A percentile compares a stretch with the other conserved stretches of the same genome.
These are phyloP conservation scores for Entomophthora muscae DNA, from an alignment of 371 early-diverging fungal species.

Conservation along the genomic window DNA sequence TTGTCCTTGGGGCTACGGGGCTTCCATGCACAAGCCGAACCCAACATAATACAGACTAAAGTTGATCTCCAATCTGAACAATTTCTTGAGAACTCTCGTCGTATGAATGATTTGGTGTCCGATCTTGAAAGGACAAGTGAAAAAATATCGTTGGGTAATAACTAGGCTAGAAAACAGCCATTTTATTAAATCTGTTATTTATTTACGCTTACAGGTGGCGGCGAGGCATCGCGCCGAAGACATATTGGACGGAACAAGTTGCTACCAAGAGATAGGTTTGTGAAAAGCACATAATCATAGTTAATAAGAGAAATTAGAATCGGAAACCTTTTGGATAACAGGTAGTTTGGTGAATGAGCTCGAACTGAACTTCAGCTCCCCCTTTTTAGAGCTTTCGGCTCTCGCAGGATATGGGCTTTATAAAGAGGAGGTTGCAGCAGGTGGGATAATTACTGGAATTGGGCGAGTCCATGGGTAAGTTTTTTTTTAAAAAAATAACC, in stretches of 20 bases:
- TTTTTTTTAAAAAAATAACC: background rate
- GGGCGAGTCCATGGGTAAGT: slow-evolving; percentile 81
- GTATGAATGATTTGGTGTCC: slow-evolving; percentile 55
- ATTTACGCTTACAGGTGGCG: slow-evolving; percentile 54
- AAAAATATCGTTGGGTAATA: slow-evolving; percentile 51
- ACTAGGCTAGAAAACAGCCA: slow-evolving; percentile 1
- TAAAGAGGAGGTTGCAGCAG: slow-evolving; percentile 74
- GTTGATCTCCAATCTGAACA: slow-evolving; percentile 59
- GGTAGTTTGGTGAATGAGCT: slow-evolving; percentile 56
- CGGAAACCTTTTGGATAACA: slow-evolving; percentile 67
- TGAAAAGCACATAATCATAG: background rate
- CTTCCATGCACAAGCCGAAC: slow-evolving; percentile 1
- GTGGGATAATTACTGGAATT: slow-evolving; percentile 93
- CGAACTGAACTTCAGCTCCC: slow-evolving; percentile 27
- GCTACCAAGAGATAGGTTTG: slow-evolving; percentile 79
- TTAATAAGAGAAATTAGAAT: slow-evolving; percentile 25
- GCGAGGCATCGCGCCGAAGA: slow-evolving; percentile 67
- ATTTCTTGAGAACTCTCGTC: slow-evolving; percentile 76
- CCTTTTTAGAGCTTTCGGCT: slow-evolving; percentile 89
- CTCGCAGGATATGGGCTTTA: slow-evolving; percentile 87
- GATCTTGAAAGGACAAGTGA: slow-evolving; percentile 52
- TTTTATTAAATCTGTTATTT: no score
- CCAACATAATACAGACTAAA: slow-evolving; percentile 17
- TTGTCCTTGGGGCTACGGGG: background rate
- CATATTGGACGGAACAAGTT: slow-evolving; percentile 84